These are phyloP conservation scores for Neopestalotiopsis clavispora DNA, from an alignment of 2,329 filamentous ascomycete species.

Conservation along the genomic window DNA sequence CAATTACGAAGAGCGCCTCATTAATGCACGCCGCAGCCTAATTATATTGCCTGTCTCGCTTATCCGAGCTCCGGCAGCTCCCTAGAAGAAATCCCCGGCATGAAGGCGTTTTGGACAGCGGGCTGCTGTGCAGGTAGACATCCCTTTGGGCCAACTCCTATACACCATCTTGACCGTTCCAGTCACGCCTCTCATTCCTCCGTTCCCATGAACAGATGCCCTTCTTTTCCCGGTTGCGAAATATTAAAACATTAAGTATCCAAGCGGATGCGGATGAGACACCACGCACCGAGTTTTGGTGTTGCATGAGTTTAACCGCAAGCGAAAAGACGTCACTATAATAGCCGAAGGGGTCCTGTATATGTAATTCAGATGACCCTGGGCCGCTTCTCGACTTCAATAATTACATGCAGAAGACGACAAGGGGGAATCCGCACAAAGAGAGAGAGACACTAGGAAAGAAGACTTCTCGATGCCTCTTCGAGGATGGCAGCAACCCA, in stretches of 20 bases:
- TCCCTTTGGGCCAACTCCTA: neutral
- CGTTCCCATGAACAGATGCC: neutral
- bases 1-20: neutral
- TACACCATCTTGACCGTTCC: neutral
- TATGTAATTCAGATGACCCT: neutral
- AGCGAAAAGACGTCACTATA: neutral
- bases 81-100: neutral
- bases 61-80: constrained; percentile 1
- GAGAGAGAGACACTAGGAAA: neutral
- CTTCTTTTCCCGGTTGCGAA: neutral
- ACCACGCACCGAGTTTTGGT: neutral
- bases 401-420: neutral
- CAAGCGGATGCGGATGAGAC: neutral
- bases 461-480: neutral
- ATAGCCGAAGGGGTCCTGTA: neutral
- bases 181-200: neutral
- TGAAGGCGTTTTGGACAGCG: neutral
- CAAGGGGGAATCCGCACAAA: neutral
- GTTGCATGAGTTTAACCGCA: neutral
- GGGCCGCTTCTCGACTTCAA: neutral
- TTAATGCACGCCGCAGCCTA: neutral
- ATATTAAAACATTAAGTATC: neutral
- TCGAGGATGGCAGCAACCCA: neutral
- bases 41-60: neutral
- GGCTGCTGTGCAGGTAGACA: neutral